These are phyloP conservation scores for Diaporthe sp. DNA, from an alignment of 2,329 filamentous ascomycete genomes.

Conservation along the genomic window DNA sequence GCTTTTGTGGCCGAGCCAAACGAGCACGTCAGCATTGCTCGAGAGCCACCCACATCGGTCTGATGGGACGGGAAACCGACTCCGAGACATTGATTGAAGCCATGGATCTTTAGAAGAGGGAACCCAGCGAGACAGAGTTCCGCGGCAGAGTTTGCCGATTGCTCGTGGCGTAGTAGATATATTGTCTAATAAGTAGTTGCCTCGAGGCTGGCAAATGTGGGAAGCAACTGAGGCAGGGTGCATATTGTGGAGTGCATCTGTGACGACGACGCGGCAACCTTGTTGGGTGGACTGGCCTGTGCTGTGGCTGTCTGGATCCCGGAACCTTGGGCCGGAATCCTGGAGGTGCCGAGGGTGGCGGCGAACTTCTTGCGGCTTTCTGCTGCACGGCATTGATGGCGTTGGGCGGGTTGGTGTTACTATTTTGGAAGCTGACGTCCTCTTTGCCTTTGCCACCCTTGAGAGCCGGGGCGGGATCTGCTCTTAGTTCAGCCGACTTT, in stretches of 20 bases:
- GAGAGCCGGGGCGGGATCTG: constrained; percentile 17
- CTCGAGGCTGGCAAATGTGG: constrained; percentile 1
- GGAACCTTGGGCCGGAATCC: constrained; percentile 15
- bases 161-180: constrained; percentile 13
- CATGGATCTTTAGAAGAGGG: not conserved
- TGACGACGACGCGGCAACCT: constrained; percentile 22
- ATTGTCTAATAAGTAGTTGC: not conserved
- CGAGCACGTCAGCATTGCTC: not conserved
- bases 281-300: constrained; percentile 22
- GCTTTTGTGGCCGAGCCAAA: constrained; percentile 4
- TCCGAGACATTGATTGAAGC: not conserved
- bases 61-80: not conserved
- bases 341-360: constrained; percentile 23
- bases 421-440: constrained; percentile 31
- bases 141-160: not conserved
- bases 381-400: constrained; percentile 20
- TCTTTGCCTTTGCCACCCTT: constrained; percentile 13
- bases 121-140: not conserved
- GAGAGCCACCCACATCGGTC: not conserved
- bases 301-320: not conserved
- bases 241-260: constrained; percentile 21
- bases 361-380: constrained; percentile 26
- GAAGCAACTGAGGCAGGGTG: constrained; percentile 6
- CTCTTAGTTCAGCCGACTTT: constrained; percentile 2
- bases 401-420: constrained; percentile 24